Conservation (phyloP, 441 rosid species). For the Biscutella laevigata region DNA sequence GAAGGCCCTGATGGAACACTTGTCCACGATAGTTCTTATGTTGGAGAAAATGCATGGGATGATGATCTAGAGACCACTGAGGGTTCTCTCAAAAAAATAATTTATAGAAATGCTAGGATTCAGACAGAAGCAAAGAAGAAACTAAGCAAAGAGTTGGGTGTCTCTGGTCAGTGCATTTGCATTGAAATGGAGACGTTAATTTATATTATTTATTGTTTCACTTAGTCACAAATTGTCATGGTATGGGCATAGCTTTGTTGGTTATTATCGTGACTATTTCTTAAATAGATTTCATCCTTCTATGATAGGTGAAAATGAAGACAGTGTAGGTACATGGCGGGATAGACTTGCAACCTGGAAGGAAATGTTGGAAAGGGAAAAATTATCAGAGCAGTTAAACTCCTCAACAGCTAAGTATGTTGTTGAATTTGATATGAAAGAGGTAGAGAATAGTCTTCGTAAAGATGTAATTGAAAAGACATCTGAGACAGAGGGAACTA, state of each 20-base stretch:
- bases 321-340: conserved; percentile 55
- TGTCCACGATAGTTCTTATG: conserved; percentile 67
- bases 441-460: conserved; percentile 90
- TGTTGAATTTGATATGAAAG: conserved; percentile 94
- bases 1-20: conserved; percentile 75
- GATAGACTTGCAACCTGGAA: conserved; percentile 72
- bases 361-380: conserved; percentile 59
- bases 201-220: not conserved
- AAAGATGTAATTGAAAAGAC: conserved; percentile 61
- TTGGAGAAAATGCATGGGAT: conserved; percentile 92
- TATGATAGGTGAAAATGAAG: conserved; percentile 40
- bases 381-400: conserved; percentile 53
- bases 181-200: conserved; percentile 4
- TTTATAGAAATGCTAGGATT: conserved; percentile 44
- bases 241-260: not conserved
- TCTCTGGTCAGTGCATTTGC: conserved; percentile 43
- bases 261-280: conserved; percentile 4
- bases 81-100: conserved; percentile 46
- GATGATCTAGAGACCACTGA: conserved; percentile 51
- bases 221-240: not conserved
- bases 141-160: conserved; percentile 53
- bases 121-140: conserved; percentile 57
- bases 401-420: conserved; percentile 61
- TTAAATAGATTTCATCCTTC: conserved; percentile 12
- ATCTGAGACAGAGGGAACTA: conserved; percentile 51